phyloP scores from a whole-genome alignment of 2,329 filamentous ascomycete genomes.

The Aspergillus fischeri region DNA sequence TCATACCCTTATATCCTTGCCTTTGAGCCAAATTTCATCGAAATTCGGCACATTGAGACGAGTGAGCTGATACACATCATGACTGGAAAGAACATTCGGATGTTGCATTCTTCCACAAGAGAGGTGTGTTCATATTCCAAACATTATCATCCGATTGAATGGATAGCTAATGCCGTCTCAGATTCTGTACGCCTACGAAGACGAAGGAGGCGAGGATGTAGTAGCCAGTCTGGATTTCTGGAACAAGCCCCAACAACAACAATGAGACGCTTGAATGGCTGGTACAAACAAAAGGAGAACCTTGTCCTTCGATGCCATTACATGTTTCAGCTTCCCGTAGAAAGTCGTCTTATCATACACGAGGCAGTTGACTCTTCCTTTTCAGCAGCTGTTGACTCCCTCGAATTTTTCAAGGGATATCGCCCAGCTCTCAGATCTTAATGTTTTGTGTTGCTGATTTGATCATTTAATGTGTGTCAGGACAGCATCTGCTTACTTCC shows the following conservation, averaged over 20 bases:
- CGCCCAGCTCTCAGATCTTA: not conserved
- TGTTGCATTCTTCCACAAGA: conserved; percentile 94
- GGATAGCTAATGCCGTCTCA: conserved; percentile 41
- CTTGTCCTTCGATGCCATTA: conserved; percentile 3
- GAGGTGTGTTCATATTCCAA: conserved; percentile 62
- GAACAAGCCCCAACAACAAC: conserved; percentile 52
- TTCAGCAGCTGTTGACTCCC: conserved; percentile 1
- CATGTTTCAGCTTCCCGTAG: conserved; percentile 14
- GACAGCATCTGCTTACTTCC: conserved; percentile 11
- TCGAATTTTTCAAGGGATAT: not conserved
- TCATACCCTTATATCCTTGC: conserved; percentile 96
- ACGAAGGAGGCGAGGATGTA: conserved; percentile 87
- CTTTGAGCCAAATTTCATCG: conserved; percentile 96
- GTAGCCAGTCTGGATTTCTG: conserved; percentile 97
- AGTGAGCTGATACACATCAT: conserved; percentile 89
- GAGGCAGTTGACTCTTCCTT: conserved; percentile 13
- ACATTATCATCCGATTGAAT: not conserved
- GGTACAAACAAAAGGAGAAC: conserved; percentile 2
- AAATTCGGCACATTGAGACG: conserved; percentile 91
- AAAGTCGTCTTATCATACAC: conserved; percentile 9
- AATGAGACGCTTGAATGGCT: conserved; percentile 16
- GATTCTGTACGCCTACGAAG: conserved; percentile 98
- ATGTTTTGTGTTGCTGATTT: conserved; percentile 13
- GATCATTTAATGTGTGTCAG: conserved; percentile 11
- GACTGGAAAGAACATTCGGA: conserved; percentile 92